Base-by-base conservation (phyloP, 139 green algal species). In the Chlorella sp. region DNA sequence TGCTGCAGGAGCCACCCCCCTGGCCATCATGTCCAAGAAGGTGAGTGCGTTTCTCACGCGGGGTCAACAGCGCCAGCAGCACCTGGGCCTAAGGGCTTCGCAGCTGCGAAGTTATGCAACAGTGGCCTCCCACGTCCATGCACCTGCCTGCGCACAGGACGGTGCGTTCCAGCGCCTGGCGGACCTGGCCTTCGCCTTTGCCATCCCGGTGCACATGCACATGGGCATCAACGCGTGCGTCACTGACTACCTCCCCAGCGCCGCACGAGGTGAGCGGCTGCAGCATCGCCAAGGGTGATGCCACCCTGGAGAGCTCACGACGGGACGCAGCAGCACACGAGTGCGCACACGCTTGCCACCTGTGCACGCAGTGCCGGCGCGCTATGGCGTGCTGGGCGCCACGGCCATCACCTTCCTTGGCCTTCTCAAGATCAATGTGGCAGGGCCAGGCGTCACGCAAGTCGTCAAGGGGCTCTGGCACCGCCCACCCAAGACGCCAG, bases 181-280 rank as follows among this genome's bases (percentile, higher is more conserved):
- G 10, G 88, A 93, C 82, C 74, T 83, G 49, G 70, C 73, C 0
- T 80, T 93, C 2, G 77, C 72, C 5, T 30, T 88, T 3, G 83
- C 82, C 5, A 83, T 93, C 29, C 88, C 88, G 20, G 35, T 92
- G 5, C 89, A 94, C 81, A 84, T 85, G 27, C 88, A 93, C 75
- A 86, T 93, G 50, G 80, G 74, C 29, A 87, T 89, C 61, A 94
- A 94, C 74, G 80, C 80, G 2, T 59, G 90, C 17, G 77, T 95
- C 29, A 89, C 85, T 14, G 90, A 95, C 79, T 95, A 95, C 66
- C 70, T 93, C 1, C 83, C 90, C 5, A 88, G 82, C n/a, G 70
- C 70, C 2, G 77, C 81, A 51, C 72, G 76, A 22, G 82, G 87
- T 89, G 62, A 74, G 85, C 14, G n/a, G n/a, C n/a, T n/a, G n/a